Evolutionary conservation across 108 stramenopile species (phyloP), one percentile per base, ranked within the genome.

Genomic region (Pseudonitzschia pungens): DNA sequence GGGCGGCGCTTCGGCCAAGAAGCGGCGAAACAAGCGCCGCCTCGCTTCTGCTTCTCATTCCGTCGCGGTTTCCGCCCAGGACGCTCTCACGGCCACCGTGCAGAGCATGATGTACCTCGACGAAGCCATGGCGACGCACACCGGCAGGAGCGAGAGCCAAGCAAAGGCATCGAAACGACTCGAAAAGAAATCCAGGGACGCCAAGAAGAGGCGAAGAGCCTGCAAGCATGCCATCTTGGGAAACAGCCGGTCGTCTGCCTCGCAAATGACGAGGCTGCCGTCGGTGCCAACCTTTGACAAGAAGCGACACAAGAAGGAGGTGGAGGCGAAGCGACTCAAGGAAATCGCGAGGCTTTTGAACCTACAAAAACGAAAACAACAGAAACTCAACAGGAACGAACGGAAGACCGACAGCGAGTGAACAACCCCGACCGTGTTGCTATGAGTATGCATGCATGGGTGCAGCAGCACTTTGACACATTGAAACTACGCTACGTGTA

Each of bases 271-370:
- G 11, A 53, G 43, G 50, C n/a, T 28, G 14, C 68, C 31, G 11
- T 10, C 29, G 4, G 12, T 33, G 20, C 72, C 72, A 4, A 83
- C 82, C 18, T 68, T 78, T 48, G 51, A 71, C 43, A 83, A 84
- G 74, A 77, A 78, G 27, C 20, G 55, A 20, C 52, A 75, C 31
- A 56, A 51, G 20, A 66, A 81, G 66, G 63, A 73, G 56, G 20
- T 58, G 18, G 70, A 78, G 65, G 69, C 69, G 57, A 78, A 78
- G 55, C 52, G 53, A 33, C 29, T 78, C 29, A 59, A 76, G 51
- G 44, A 78, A 58, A 72, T 78, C 43, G 77, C 83, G 11, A 73
- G 58, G 65, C 22, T 80, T 11, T 41, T 83, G 15, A 67, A 69
- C 40, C 77, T 77, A 42, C 31, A 52, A 32, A 29, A 57, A 20